Evolutionary conservation across 176 grass and related monocot genomes (phyloP).

Genomic region (Oropetium thomaeum): DNA sequence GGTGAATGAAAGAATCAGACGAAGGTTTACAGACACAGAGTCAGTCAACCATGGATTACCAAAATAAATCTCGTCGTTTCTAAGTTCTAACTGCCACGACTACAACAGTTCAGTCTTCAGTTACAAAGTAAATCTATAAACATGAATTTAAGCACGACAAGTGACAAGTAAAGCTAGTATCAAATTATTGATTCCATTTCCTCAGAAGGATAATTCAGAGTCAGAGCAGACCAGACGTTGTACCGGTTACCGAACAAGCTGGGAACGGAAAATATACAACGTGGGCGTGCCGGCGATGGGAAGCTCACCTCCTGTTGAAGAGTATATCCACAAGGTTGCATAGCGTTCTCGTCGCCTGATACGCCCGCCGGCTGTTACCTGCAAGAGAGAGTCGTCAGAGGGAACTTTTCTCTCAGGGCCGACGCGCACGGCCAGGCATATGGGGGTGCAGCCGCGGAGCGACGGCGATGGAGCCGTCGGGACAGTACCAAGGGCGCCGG

Average conservation of each 20-base stretch:
- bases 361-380: constrained; percentile 41
- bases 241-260: background rate
- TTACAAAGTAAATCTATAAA: background rate
- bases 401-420: background rate
- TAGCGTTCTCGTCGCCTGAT: constrained; percentile 62
- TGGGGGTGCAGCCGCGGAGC: background rate
- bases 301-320: constrained; percentile 72
- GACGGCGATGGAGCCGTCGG: background rate
- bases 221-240: background rate
- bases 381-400: constrained; percentile 24
- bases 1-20: background rate
- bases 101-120: background rate
- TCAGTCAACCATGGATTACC: background rate
- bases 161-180: background rate
- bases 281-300: background rate
- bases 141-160: background rate
- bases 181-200: background rate
- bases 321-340: constrained; percentile 77
- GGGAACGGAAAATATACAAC: background rate
- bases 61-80: background rate
- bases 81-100: background rate
- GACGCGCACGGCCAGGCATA: background rate
- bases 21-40: background rate
- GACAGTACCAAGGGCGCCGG: constrained; percentile 8
- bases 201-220: background rate